Evolutionary conservation across 257 asterid species (phyloP).

Genomic region (Haberlea rhodopensis): DNA sequence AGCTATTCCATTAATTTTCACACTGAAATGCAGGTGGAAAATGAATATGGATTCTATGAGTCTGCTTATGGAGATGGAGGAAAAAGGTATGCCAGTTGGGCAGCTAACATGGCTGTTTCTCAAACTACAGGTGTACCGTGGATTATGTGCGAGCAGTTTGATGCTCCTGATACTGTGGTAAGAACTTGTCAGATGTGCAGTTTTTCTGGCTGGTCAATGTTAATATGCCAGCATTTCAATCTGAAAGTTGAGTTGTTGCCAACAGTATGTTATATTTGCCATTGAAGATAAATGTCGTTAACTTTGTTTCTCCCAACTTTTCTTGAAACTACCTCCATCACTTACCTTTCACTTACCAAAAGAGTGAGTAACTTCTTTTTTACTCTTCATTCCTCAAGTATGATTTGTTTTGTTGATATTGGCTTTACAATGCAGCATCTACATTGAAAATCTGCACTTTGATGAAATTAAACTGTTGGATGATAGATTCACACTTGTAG

Average conservation of each 20-base stretch:
- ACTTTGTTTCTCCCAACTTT: conserved; percentile 17
- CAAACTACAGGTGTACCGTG: conserved; percentile 90
- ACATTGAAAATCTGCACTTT: too few relatives aligned
- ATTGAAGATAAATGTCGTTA: too few relatives aligned
- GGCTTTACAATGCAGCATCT: neutral
- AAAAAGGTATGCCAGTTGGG: conserved; percentile 76
- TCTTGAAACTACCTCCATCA: conserved; percentile 7
- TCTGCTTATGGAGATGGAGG: conserved; percentile 87
- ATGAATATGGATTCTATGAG: conserved; percentile 85
- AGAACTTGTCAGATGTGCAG: conserved; percentile 28
- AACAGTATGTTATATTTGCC: neutral
- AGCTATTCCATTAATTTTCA: neutral
- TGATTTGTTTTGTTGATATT: neutral
- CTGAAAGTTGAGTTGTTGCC: neutral
- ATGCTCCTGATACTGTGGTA: conserved; percentile 79
- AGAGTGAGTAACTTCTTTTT: neutral
- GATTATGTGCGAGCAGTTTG: conserved; percentile 94
- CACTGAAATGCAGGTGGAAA: conserved; percentile 66
- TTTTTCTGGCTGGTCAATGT: neutral
- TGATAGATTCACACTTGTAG: too few relatives aligned
- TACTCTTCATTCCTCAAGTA: neutral
- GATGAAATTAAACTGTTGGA: too few relatives aligned
- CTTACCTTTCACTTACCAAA: conserved; percentile 6
- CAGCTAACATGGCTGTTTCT: conserved; percentile 83
- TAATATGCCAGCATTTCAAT: conserved; percentile 8